Evolutionary conservation across 768 basidiomycete genomes (phyloP), one percentile per base, ranked within the genome.

Genomic region (Tricholoma flavovirens): DNA sequence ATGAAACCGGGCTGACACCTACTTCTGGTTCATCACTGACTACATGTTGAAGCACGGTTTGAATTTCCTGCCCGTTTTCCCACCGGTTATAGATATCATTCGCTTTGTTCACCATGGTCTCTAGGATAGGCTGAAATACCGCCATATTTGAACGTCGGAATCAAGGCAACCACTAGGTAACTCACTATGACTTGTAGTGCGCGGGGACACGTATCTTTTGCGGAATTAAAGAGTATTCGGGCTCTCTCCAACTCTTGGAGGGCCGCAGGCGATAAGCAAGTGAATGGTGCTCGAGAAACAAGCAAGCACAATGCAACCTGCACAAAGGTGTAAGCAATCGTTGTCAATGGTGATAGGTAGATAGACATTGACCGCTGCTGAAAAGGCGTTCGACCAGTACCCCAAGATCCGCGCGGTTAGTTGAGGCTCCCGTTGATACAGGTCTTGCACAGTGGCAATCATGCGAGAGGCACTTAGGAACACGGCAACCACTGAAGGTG

Each of bases 401-500:
- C 77, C 77, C 56, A 78, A 66, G 29, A 82, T 75, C 48, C 81
- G 68, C 33, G 82, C 76, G 45, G 82, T 80, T 45, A 87, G 64
- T 60, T 81, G 77, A 1, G 86, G 85, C 59, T 86, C 81, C 46
- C 77, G 75, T 21, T 73, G 69, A 67, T 82, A 83, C 22, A 86
- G 68, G 52, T 78, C 80, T 53, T 81, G 74, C 17, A 87, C 68
- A 11, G 80, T 79, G 56, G 81, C 81, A 48, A 88, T 82, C 73
- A 88, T 82, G 35, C 80, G 77, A 53, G 78, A 78, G 19, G 84
- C 83, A 58, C 83, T 80, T 17, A 82, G 73, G 71, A 84, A 86
- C 11, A 84, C 81, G 29, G 87, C 86, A 11, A 87, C 80, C 10
- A 85, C 83, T 7, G 86, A 87, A 4, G 85, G 84, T 5, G 86